Percentiles rank a stretch among this genome's conserved stretches.
These are phyloP conservation scores for Leucosporidium scottii DNA, from an alignment of 768 basidiomycete species.

Conservation along the genomic window DNA sequence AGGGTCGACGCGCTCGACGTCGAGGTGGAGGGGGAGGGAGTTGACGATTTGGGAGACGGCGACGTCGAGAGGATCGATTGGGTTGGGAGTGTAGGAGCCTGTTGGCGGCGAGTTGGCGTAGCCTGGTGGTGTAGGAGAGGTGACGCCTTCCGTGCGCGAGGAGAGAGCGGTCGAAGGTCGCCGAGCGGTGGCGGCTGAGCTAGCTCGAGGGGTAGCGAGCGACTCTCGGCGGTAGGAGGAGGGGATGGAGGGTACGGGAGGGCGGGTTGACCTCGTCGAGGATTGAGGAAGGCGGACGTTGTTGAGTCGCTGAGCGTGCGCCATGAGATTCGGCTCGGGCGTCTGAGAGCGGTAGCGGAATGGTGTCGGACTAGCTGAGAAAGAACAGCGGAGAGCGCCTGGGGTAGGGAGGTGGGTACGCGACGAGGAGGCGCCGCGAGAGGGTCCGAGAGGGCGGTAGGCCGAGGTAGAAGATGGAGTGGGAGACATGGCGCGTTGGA, in stretches of 20 bases:
- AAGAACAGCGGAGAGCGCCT: constrained; percentile 22
- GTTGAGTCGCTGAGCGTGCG: constrained; percentile 50
- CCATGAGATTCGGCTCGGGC: constrained; percentile 57
- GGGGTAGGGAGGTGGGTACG: constrained; percentile 40
- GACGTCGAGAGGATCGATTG: neutral
- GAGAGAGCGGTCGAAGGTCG: neutral
- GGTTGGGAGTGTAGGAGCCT: constrained; percentile 42
- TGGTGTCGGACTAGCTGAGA: constrained; percentile 49
- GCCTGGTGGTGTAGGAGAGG: constrained; percentile 4
- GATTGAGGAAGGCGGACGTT: constrained; percentile 4
- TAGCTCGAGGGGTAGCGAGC: neutral
- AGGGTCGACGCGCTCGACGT: constrained; percentile 70
- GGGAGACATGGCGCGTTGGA: constrained; percentile 28
- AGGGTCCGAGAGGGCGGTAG: constrained; percentile 6
- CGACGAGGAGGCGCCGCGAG: constrained; percentile 14
- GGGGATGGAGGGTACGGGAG: constrained; percentile 15
- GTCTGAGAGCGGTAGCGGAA: constrained; percentile 49
- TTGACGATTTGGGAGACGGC: constrained; percentile 52
- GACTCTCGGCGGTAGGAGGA: neutral
- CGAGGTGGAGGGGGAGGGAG: constrained; percentile 59
- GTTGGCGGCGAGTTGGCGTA: constrained; percentile 6
- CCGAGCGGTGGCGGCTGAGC: neutral
- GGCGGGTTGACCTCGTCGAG: neutral
- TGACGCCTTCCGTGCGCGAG: neutral
- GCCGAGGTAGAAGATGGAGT: constrained; percentile 9